Evolutionary conservation across 1,284 basidiomycete species (phyloP), one percentile per base, ranked within the genome.

Genomic region (Heterobasidion annosum): DNA sequence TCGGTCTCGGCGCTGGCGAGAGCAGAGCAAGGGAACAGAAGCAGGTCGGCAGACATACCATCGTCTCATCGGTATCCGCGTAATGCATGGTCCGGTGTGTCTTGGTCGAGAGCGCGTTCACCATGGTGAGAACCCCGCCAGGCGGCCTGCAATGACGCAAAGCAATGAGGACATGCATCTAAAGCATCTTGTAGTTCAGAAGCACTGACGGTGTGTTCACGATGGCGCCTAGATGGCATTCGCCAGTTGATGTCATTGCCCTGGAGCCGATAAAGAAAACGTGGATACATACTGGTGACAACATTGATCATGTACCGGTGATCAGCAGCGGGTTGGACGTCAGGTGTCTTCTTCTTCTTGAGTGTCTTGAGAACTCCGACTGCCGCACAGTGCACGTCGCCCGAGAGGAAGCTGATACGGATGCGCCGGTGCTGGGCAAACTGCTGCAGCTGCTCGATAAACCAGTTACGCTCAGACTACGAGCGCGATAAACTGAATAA

Each of bases 331-430:
- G 88, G 82, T 2, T 68, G 63, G 9, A 82, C 58, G 45, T 79
- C 79, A 8, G 64, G 59, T 35, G 64, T 65, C 49, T 75, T 78
- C 63, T 79, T 84, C 62, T 71, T 77, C 68, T 64, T 62, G 44
- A 85, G 71, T 1, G 90, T 90, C 68, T 87, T 91, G 62, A 93
- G 73, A 10, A 83, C 68, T 1, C 90, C 88, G 1, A 94, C 90
- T 0, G 91, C 88, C 0, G 88, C 88, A 60, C 90, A 90, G 64
- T 97, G 93, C 19, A 97, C 93, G 64, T 98, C 93, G 2, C 94
- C 94, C 0, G 86, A 88, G n/a, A 97, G 63, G 69, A 94, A 93
- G 0, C 86, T 82, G 16, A 98, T 76, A 25, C 94, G 81, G 19
- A 87, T 68, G 19, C 78, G 75, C 64, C 80, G 80, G 48, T 70